Base-by-base conservation (phyloP, 768 basidiomycete genomes). In the Hygrocybe coccinea region DNA sequence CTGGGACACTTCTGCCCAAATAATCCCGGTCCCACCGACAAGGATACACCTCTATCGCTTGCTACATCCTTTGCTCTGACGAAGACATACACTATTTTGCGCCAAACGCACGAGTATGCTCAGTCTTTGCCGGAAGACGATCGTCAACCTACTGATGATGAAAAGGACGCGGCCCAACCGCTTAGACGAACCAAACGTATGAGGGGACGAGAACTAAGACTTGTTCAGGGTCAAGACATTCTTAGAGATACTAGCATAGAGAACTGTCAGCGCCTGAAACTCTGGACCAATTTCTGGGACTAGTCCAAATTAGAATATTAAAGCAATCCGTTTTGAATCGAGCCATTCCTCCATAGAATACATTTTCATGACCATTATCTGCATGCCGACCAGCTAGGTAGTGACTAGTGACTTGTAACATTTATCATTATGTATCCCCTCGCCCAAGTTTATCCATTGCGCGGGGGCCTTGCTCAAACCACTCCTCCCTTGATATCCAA, bases 401-500 rank as follows among this genome's bases (percentile, higher is more conserved):
- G 41, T 36, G 47, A 19, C 19, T 29, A 54, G 15, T 17, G 5
- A 34, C 6, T n/a, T 39, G 9, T 54, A n/a, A n/a, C n/a, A n/a
- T n/a, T 29, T 8, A 8, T 29, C 8, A 29, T 29, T 49, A 60
- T 21, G 36, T 60, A 60, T 86, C 84, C 56, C 78, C 82, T 56
- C 92, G 77, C 6, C 85, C 87, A 35, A 97, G 83, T 72, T 95
- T 97, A 64, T 94, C 93, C 65, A 97, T 69, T 19, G 91, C 77
- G 39, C 81, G 76, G 15, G 79, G 71, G 33, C 95, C 95, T 70
- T 95, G 86, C 72, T 98, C 95, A 60, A 86, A 86, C 93, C 94
- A 97, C 71, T 97, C 94, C 61, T 91, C 91, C 59, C 88, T 79
- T 52, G 91, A 79, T 68, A 97, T 87, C 95, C 95, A 97, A 76